Evolutionary conservation across 164 flowering plant species (phyloP), one percentile per base, ranked within the genome.

Genomic region (Vitis cinerea): DNA sequence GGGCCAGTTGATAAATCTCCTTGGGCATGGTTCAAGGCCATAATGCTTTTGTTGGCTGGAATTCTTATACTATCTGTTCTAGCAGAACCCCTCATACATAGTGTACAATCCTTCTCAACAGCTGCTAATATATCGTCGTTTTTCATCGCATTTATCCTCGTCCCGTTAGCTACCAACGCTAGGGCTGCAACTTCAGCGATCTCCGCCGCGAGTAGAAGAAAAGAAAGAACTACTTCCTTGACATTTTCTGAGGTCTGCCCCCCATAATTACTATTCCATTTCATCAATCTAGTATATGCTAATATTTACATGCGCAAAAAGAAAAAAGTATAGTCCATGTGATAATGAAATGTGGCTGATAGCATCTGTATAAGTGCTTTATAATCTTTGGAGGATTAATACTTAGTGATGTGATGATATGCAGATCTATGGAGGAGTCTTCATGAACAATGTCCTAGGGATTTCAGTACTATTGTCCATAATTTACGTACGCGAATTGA

Each of bases 161-260:
- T 83, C 14, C 86, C 86, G 0, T 53, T 80, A 27, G 82, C 76
- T 8, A 68, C 76, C 6, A 77, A 73, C 61, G 75, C 78, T 13
- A 70, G 80, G 72, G 72, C 55, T 58, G 81, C 84, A 10, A 57
- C 63, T 16, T 69, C 82, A 53, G 69, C 82, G 0, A 60, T 79
- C 66, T 47, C 14, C 3, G 67, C 70, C 11, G 75, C 81, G 1
- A 70, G 78, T 7, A 49, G 4, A 78, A 80, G 77, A 76, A 63
- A 5, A 51, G 55, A 5, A 23, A 53, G 70, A 15, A 72, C 80
- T 17, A 66, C 79, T 65, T 80, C 83, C 47, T 71, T 83, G 27
- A 78, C 82, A 56, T 70, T 80, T 69, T 83, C 80, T 3, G 81
- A 81, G 86, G 86, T 81, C 37, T 23, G 27, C 27, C 27, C 27